These are phyloP conservation scores for Medicago lupulina DNA, from an alignment of 306 rosid genomes.

Conservation along the genomic window DNA sequence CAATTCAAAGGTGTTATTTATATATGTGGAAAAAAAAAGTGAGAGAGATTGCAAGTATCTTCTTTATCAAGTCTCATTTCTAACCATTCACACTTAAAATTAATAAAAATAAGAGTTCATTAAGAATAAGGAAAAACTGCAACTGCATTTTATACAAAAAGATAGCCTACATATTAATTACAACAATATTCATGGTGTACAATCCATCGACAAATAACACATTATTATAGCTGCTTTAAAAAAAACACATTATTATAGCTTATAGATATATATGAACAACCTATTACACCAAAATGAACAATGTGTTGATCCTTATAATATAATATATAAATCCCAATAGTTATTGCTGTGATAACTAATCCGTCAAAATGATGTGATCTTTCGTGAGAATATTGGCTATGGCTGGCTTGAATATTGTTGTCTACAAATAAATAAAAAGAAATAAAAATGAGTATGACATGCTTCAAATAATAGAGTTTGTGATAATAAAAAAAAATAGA, in stretches of 20 bases:
- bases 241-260: too few relatives aligned
- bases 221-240: not conserved
- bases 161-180: conserved; percentile 6
- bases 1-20: conserved; percentile 3
- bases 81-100: conserved; percentile 9
- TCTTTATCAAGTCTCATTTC: conserved; percentile 17
- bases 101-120: not conserved
- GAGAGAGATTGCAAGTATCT: conserved; percentile 20
- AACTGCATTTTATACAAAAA: conserved; percentile 4
- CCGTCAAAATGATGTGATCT: conserved; percentile 25
- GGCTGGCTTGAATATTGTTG: conserved; percentile 47
- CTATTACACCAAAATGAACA: conserved; percentile 30
- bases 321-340: conserved; percentile 8
- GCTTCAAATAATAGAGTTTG: not conserved
- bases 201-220: conserved; percentile 4
- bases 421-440: conserved; percentile 40
- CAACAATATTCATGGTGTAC: conserved; percentile 18
- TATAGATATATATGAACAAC: conserved; percentile 15
- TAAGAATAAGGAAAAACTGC: not conserved
- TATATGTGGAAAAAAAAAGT: conserved; percentile 22
- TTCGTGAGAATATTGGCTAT: conserved; percentile 42
- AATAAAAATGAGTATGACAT: conserved; percentile 2
- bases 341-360: conserved; percentile 26
- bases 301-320: conserved; percentile 14
- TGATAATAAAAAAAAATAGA: too few relatives aligned